Evolutionary conservation across 2,329 filamentous ascomycete genomes (phyloP).

Genomic region (Xylariaceae sp.): DNA sequence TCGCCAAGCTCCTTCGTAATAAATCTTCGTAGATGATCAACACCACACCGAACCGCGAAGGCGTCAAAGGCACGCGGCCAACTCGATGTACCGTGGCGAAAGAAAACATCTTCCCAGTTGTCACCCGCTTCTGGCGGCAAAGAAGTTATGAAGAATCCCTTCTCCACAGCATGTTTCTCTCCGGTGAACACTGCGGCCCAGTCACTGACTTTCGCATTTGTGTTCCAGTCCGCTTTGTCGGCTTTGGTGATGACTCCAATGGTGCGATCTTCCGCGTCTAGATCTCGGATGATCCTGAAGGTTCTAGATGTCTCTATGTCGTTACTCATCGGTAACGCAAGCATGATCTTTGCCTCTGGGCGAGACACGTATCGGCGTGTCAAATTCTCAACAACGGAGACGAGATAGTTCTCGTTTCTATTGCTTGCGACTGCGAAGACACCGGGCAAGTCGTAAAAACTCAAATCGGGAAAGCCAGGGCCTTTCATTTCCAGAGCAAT

Average conservation of each 20-base stretch:
- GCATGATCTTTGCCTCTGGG: slow-evolving; percentile 68
- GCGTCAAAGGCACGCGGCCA: slow-evolving; percentile 47
- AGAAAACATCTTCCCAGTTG: slow-evolving; percentile 44
- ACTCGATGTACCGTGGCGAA: slow-evolving; percentile 13
- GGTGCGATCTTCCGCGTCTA: slow-evolving; percentile 55
- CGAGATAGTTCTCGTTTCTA: slow-evolving; percentile 61
- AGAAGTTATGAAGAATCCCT: slow-evolving; percentile 74
- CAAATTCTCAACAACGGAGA: slow-evolving; percentile 66
- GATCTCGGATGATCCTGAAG: slow-evolving; percentile 56
- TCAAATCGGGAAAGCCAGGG: slow-evolving; percentile 64
- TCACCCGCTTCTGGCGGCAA: slow-evolving; percentile 53
- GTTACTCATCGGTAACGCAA: slow-evolving; percentile 70
- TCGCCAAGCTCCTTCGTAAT: slow-evolving; percentile 50
- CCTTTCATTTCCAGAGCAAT: slow-evolving; percentile 71
- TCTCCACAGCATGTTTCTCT: slow-evolving; percentile 57
- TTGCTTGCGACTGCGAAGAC: slow-evolving; percentile 67
- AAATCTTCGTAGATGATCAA: slow-evolving; percentile 49
- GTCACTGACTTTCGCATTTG: slow-evolving; percentile 39
- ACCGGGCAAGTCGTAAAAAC: slow-evolving; percentile 80
- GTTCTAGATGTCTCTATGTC: slow-evolving; percentile 73
- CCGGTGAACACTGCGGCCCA: slow-evolving; percentile 62
- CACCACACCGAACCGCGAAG: slow-evolving; percentile 47
- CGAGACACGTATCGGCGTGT: slow-evolving; percentile 66
- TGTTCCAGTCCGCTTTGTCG: slow-evolving; percentile 57
- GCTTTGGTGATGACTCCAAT: slow-evolving; percentile 80